Evolutionary conservation across 345 rosid species (phyloP), one percentile per base, ranked within the genome.

Genomic region (Hevea brasiliensis): DNA sequence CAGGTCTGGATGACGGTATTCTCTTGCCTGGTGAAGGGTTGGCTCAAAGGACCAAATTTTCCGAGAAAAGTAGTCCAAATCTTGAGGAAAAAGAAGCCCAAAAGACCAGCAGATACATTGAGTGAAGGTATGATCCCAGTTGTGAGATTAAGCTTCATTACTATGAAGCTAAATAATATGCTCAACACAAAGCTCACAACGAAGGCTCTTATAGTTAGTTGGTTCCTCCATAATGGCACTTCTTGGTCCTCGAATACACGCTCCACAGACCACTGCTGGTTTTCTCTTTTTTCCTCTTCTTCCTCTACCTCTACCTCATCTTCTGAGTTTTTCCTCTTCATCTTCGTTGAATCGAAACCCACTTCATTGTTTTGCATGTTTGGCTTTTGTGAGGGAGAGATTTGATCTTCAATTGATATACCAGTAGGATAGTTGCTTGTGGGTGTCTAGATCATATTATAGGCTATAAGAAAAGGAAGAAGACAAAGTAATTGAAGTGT

Each of bases 131-230:
- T 55, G 14, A 76, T 76, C n/a, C 79, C 79, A 45, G 79, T 70
- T 0, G 79, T 76, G 9, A 76, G 79, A 57, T 70, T 76, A 20
- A 76, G 79, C 40, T 76, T 76, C 79, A 76, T 76, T 14, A 76
- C 79, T 6, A 76, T 63, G 65, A 76, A 70, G 37, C 65, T 42
- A 70, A 76, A 76, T 14, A 76, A 8, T 35, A 76, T 27, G 12
- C 65, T 64, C 62, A 76, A 7, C 42, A 70, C 45, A 29, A 70
- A 76, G 73, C 79, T 76, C 58, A 76, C 74, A 18, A 20, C 50
- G 44, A 76, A 76, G 6, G 79, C 79, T 32, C 79, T 76, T 10
- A 76, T 0, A 8, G 79, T 76, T 37, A 76, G 59, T 56, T 76
- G 79, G 8, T 76, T 27, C 35, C n/a, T 54, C 79, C 79, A 76